Evolutionary conservation across 192 early-diverging fungal genomes (phyloP).

Genomic region (Umbelopsis vinacea): DNA sequence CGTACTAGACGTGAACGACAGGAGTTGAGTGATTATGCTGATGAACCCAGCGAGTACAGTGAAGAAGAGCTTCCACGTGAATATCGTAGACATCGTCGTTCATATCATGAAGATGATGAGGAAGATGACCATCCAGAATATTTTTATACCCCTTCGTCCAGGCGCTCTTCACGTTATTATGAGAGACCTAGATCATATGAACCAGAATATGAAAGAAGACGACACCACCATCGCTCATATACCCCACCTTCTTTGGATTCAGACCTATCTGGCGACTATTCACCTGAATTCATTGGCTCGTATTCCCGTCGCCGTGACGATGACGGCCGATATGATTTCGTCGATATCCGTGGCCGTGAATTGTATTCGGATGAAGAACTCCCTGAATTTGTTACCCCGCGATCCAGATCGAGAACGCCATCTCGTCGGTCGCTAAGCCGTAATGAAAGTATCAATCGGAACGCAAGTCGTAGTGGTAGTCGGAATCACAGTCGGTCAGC

Average conservation of each 20-base stretch:
- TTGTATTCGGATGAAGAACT: background rate
- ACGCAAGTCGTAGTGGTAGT: constrained; percentile 1
- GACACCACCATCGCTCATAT: background rate
- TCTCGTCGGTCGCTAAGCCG: constrained; percentile 1
- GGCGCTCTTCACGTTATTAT: background rate
- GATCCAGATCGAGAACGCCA: constrained; percentile 10
- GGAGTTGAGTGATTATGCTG: background rate
- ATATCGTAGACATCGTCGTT: background rate
- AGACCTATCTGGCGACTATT: background rate
- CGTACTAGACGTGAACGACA: constrained; percentile 2
- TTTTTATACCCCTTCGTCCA: background rate
- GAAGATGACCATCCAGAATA: background rate
- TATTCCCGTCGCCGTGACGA: constrained; percentile 6
- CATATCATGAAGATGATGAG: background rate
- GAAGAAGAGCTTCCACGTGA: background rate
- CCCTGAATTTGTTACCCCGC: background rate
- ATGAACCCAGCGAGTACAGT: constrained; percentile 4
- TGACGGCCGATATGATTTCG: background rate
- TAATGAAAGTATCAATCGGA: constrained; percentile 2
- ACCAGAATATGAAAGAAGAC: background rate
- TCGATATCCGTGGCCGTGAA: background rate
- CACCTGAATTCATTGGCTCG: background rate
- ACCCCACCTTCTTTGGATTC: constrained; percentile 7
- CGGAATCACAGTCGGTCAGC: constrained; percentile 5
- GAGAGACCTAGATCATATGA: constrained; percentile 1